phyloP scores from a whole-genome alignment of 2,329 filamentous ascomycete genomes.

The Penicillium sp. region DNA sequence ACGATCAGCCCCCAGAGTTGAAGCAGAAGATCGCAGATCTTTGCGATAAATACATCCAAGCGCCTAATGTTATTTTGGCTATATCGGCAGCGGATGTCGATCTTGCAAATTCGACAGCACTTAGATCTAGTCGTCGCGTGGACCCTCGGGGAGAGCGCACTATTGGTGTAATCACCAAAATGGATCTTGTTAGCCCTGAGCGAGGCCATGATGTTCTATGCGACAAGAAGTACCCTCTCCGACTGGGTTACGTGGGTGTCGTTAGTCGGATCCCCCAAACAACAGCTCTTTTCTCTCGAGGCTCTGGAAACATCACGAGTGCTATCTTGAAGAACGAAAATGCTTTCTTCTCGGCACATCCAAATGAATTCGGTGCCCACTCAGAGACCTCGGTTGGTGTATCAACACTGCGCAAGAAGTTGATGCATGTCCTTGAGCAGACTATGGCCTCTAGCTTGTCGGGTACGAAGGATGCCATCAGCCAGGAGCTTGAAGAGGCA shows the following conservation, averaged over 20 bases:
- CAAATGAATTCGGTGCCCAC: constrained; percentile 74
- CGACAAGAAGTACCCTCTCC: constrained; percentile 90
- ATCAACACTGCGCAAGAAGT: constrained; percentile 83
- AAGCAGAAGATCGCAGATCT: constrained; percentile 96
- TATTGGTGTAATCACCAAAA: constrained; percentile 98
- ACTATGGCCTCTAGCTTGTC: constrained; percentile 95
- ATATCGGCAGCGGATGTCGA: constrained; percentile 98
- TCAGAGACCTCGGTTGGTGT: constrained; percentile 80
- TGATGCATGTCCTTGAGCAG: constrained; percentile 96
- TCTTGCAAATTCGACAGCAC: constrained; percentile 90
- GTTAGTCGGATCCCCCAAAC: constrained; percentile 77
- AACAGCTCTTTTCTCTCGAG: constrained; percentile 78
- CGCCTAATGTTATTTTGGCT: constrained; percentile 93
- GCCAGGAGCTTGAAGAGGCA: constrained; percentile 92
- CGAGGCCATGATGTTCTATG: constrained; percentile 78
- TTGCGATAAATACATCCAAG: constrained; percentile 97
- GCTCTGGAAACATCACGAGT: constrained; percentile 75
- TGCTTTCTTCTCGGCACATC: constrained; percentile 82
- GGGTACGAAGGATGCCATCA: constrained; percentile 87
- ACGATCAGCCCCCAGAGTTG: constrained; percentile 85
- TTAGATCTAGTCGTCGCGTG: constrained; percentile 86
- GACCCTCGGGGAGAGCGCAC: constrained; percentile 94
- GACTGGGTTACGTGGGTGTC: constrained; percentile 95
- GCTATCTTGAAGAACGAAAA: constrained; percentile 88
- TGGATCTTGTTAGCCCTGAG: constrained; percentile 89